These are phyloP conservation scores for Chenopodium quinoa DNA, from an alignment of 148 eudicot species.

Conservation along the genomic window DNA sequence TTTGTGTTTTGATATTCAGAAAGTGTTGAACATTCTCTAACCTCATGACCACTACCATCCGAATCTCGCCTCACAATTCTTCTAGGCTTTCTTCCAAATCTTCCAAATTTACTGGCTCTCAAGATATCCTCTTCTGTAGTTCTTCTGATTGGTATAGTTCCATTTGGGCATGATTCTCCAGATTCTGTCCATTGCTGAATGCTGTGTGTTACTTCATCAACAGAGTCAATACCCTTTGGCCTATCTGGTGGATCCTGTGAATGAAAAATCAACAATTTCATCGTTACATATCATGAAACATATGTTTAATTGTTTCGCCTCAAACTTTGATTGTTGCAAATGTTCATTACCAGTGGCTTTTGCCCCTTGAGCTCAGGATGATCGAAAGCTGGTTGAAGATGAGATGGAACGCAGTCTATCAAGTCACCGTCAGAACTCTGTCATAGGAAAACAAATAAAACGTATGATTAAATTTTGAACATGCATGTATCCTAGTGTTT, in stretches of 20 bases:
- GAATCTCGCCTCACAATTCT: slow-evolving; percentile 66
- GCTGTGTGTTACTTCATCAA: slow-evolving; percentile 33
- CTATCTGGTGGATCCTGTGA: slow-evolving; percentile 80
- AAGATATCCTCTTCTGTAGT: slow-evolving; percentile 69
- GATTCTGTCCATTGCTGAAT: slow-evolving; percentile 64
- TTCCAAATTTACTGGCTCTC: slow-evolving; percentile 53
- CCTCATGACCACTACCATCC: slow-evolving; percentile 84
- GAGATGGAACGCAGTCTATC: slow-evolving; percentile 76
- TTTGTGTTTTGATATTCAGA: background rate
- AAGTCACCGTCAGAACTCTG: slow-evolving; percentile 99
- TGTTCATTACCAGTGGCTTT: slow-evolving; percentile 58
- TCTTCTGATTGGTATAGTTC: slow-evolving; percentile 89
- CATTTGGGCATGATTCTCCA: slow-evolving; percentile 87
- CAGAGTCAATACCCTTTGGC: slow-evolving; percentile 53
- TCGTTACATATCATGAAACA: background rate
- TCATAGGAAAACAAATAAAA: slow-evolving; percentile 10
- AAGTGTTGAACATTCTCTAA: slow-evolving; percentile 28
- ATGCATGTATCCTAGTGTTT: background rate
- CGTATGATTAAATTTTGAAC: background rate
- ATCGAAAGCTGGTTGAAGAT: slow-evolving; percentile 98
- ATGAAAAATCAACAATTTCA: slow-evolving; percentile 3
- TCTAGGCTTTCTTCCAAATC: slow-evolving; percentile 74
- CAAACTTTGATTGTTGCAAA: background rate
- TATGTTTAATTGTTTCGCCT: background rate
- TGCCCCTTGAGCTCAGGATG: slow-evolving; percentile 90